Percentiles rank a stretch among this genome's conserved stretches.
Evolutionary conservation across 2,329 filamentous ascomycete genomes (phyloP).

Genomic region (Epichloe coenophiala): DNA sequence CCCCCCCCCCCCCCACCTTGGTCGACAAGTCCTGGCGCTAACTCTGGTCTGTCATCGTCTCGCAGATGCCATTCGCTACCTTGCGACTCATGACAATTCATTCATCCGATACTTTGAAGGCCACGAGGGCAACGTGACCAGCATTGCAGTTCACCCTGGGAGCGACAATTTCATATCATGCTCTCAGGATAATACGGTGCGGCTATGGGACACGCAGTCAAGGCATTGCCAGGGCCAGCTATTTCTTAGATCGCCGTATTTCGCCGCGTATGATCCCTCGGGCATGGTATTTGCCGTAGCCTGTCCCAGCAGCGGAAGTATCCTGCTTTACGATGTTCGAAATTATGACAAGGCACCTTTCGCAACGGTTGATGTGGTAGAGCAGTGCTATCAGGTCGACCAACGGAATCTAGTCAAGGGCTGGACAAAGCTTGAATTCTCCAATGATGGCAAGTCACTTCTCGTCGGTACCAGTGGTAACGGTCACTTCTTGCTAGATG

Average conservation of each 20-base stretch:
- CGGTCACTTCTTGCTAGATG: constrained; percentile 87
- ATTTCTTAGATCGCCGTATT: constrained; percentile 65
- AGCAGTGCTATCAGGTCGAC: constrained; percentile 34
- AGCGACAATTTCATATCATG: constrained; percentile 88
- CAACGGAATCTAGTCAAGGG: constrained; percentile 48
- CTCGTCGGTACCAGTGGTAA: constrained; percentile 71
- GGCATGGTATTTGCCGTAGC: constrained; percentile 85
- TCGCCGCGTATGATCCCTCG: constrained; percentile 84
- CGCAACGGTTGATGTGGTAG: constrained; percentile 65
- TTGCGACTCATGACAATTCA: constrained; percentile 86
- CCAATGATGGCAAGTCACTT: constrained; percentile 83
- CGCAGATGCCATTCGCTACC: constrained; percentile 67
- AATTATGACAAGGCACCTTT: constrained; percentile 92
- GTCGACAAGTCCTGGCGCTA: neutral
- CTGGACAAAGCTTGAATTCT: constrained; percentile 91
- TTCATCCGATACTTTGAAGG: constrained; percentile 95
- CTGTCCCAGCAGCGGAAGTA: constrained; percentile 61
- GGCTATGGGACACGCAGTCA: constrained; percentile 77
- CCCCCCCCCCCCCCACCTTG: neutral
- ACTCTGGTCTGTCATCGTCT: neutral
- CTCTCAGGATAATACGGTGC: constrained; percentile 78
- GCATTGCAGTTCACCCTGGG: constrained; percentile 69
- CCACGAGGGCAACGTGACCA: constrained; percentile 74
- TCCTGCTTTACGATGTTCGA: constrained; percentile 84
- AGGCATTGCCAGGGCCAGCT: constrained; percentile 70